Conservation (phyloP, 225 moss, liverwort and hornwort species). For the Sphagnum tenellum region DNA sequence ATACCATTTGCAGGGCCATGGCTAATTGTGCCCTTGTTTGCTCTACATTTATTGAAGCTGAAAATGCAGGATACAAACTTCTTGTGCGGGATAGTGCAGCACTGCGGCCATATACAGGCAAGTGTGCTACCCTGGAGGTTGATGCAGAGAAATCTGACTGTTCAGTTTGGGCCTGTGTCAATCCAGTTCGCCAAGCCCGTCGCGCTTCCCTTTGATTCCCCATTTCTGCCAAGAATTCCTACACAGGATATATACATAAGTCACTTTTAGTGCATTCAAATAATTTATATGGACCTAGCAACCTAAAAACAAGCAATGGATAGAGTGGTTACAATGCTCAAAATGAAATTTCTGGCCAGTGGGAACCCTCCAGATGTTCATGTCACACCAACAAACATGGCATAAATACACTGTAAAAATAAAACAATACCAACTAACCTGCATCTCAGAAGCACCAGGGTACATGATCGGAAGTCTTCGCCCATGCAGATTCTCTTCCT, state of each 20-base stretch:
- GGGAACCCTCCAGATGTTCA: too few species aligned
- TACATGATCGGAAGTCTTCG: constrained; percentile 24
- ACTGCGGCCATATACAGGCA: constrained; percentile 21
- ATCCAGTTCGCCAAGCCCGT: constrained; percentile 29
- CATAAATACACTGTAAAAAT: too few species aligned
- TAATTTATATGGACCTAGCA: too few species aligned
- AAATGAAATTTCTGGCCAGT: too few species aligned
- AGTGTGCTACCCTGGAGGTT: constrained; percentile 35
- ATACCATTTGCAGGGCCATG: constrained; percentile 54
- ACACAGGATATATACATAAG: constrained; percentile 1
- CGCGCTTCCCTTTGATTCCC: constrained; percentile 41
- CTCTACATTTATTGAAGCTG: constrained; percentile 26
- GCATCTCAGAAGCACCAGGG: constrained; percentile 23
- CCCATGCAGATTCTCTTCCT: constrained; percentile 49
- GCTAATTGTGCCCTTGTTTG: constrained; percentile 37
- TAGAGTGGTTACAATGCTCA: too few species aligned
- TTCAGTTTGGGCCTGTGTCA: constrained; percentile 19
- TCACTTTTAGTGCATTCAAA: too few species aligned
- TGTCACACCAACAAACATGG: too few species aligned
- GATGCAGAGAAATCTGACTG: constrained; percentile 26
- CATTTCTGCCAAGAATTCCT: constrained; percentile 42
- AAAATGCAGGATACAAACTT: constrained; percentile 19
- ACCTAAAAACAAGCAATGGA: too few species aligned
- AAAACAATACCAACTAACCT: constrained; percentile 19
- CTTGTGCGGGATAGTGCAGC: constrained; percentile 24